Conservation (phyloP, 352 stramenopile species). For the Pythium myriotylum region DNA sequence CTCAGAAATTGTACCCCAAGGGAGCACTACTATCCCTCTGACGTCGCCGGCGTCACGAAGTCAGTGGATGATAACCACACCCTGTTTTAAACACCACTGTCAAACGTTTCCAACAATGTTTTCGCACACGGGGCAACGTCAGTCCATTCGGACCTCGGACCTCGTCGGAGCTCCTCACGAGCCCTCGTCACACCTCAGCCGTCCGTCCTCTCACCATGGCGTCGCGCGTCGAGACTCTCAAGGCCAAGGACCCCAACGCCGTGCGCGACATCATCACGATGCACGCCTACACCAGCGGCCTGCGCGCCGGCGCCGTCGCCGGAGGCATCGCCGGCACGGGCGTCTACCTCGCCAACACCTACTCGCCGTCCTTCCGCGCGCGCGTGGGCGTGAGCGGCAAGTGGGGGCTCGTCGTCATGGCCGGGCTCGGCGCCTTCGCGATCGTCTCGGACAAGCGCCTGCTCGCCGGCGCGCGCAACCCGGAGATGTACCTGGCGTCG, state of each 20-base stretch:
- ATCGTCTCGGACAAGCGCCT: slow-evolving; percentile 67
- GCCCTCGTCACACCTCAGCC: slow-evolving; percentile 4
- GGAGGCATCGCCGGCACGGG: slow-evolving; percentile 28
- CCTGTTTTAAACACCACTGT: slow-evolving; percentile 11
- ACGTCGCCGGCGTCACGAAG: slow-evolving; percentile 11
- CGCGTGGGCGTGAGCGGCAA: slow-evolving; percentile 75
- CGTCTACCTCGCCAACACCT: slow-evolving; percentile 57
- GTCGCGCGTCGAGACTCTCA: slow-evolving; percentile 19
- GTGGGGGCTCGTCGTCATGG: slow-evolving; percentile 65
- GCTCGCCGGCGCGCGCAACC: slow-evolving; percentile 66
- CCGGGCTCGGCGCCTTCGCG: slow-evolving; percentile 66
- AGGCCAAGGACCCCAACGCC: slow-evolving; percentile 40
- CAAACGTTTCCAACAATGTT: slow-evolving; percentile 19
- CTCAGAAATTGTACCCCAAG: no score
- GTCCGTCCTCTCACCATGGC: slow-evolving; percentile 8
- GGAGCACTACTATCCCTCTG: not conserved
- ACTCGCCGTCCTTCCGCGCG: slow-evolving; percentile 69
- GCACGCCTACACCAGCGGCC: slow-evolving; percentile 62
- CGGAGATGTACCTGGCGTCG: slow-evolving; percentile 66
- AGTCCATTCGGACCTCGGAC: not conserved
- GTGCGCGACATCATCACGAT: slow-evolving; percentile 70
- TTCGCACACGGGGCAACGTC: slow-evolving; percentile 5
- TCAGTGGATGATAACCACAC: no score
- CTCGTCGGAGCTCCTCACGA: not conserved
- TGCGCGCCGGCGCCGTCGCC: slow-evolving; percentile 49